A percentile compares a stretch with the other conserved stretches of the same genome.
phyloP scores from a whole-genome alignment of 2,329 filamentous ascomycete genomes.

The Chalaropsis thielavioides region DNA sequence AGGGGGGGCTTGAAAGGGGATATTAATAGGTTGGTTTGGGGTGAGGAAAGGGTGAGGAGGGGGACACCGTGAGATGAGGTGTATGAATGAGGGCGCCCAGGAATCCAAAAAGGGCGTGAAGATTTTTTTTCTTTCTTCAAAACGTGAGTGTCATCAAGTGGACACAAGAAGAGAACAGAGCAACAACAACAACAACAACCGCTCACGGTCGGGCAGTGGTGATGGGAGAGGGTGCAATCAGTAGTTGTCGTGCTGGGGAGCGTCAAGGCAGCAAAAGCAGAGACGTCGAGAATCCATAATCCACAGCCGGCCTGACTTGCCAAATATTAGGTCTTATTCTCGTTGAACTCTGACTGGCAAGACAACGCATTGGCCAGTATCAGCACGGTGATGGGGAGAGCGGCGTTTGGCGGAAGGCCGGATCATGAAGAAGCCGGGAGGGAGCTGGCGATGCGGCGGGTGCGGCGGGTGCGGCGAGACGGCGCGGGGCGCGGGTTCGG shows the following conservation, averaged over 20 bases:
- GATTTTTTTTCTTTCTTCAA: conserved; percentile 1
- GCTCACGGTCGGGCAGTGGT: background rate
- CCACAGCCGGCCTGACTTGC: conserved; percentile 14
- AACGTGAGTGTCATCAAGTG: background rate
- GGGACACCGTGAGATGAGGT: background rate
- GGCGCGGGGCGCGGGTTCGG: background rate
- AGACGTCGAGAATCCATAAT: conserved; percentile 18
- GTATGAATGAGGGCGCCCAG: background rate
- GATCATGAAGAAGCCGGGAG: conserved; percentile 11
- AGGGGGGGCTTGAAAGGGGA: background rate
- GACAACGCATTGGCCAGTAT: conserved; percentile 11
- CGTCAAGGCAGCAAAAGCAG: conserved; percentile 14
- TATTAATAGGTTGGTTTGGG: background rate
- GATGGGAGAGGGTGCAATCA: conserved; percentile 5
- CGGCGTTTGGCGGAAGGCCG: background rate
- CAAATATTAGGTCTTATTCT: conserved; percentile 9
- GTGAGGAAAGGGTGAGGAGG: background rate
- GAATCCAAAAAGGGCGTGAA: background rate
- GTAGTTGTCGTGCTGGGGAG: conserved; percentile 11
- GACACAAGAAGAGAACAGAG: conserved; percentile 1
- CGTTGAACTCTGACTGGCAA: conserved; percentile 8
- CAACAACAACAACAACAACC: conserved; percentile 1
- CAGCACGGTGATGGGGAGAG: conserved; percentile 7
- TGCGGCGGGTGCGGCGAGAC: background rate
- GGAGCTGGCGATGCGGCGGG: background rate